These are phyloP conservation scores for Tolypocladium pustulatum DNA, from an alignment of 2,329 filamentous ascomycete genomes.

Conservation along the genomic window DNA sequence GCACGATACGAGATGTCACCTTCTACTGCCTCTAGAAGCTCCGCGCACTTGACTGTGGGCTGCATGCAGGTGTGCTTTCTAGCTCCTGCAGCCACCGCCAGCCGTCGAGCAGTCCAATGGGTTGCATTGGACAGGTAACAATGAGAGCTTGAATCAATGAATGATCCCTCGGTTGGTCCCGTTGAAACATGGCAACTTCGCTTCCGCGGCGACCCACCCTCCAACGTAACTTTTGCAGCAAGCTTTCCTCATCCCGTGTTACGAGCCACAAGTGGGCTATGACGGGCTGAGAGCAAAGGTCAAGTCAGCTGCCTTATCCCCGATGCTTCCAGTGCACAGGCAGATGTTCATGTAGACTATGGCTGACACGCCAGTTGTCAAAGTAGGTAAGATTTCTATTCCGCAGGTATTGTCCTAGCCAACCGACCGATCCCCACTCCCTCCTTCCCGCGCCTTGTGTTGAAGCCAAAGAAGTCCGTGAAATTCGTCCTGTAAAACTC, in stretches of 20 bases:
- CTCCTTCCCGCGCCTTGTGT: slow-evolving; percentile 11
- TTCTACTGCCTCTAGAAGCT: too few species aligned
- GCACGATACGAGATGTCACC: background rate
- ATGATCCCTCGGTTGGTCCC: background rate
- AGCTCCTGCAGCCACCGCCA: background rate
- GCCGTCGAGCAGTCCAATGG: background rate
- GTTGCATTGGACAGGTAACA: background rate
- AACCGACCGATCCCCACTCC: background rate
- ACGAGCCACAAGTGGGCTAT: too few species aligned
- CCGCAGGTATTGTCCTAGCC: background rate
- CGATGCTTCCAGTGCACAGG: too few species aligned
- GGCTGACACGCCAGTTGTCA: background rate
- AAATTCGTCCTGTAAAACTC: background rate
- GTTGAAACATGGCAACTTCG: background rate
- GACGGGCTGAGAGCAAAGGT: too few species aligned
- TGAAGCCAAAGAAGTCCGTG: background rate
- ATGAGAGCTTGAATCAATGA: background rate
- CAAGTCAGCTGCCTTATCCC: too few species aligned
- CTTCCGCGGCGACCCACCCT: background rate
- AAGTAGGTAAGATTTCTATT: background rate
- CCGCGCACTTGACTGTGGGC: too few species aligned
- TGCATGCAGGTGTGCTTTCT: background rate
- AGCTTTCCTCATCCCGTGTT: too few species aligned
- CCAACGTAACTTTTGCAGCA: too few species aligned
- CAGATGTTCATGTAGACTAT: too few species aligned